These are phyloP conservation scores for Neurospora cerealis DNA, from an alignment of 495 filamentous ascomycete species.

Conservation along the genomic window DNA sequence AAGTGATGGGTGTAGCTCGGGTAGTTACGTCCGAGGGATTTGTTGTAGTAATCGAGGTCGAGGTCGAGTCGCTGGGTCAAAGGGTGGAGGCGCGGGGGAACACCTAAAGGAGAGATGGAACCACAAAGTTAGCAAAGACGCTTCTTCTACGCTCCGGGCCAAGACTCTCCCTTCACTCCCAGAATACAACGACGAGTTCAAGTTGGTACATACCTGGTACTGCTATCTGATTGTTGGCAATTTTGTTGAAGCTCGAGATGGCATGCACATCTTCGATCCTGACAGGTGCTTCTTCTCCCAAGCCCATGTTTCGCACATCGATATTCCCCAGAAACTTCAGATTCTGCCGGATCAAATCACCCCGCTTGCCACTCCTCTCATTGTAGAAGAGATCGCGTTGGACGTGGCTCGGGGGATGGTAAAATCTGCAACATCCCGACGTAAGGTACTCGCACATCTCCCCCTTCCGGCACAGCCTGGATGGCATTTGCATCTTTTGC, in stretches of 20 bases:
- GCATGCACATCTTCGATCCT: constrained; percentile 3
- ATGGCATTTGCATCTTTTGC: not conserved
- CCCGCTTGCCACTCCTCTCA: not conserved
- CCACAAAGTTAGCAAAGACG: not conserved
- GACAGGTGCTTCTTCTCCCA: not conserved
- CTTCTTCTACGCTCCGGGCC: not conserved
- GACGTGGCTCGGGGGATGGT: constrained; percentile 1
- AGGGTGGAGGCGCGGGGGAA: constrained; percentile 10
- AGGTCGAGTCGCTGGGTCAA: not conserved
- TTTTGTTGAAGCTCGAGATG: constrained; percentile 19
- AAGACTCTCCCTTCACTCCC: no score
- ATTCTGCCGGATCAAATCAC: not conserved
- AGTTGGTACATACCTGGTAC: constrained; percentile 13
- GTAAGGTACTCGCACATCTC: not conserved
- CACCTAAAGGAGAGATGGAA: not conserved
- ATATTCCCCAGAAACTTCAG: not conserved
- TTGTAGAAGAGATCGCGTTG: not conserved
- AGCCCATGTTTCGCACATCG: not conserved
- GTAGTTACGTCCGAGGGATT: not conserved
- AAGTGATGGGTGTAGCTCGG: constrained; percentile 6
- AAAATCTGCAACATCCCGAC: constrained; percentile 1
- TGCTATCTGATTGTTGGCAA: constrained; percentile 11
- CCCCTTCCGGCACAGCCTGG: not conserved
- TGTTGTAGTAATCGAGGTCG: constrained; percentile 2
- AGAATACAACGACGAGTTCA: not conserved